Percentiles rank a stretch among this genome's conserved stretches.
These are phyloP conservation scores for Globisporangium viniferum DNA, from an alignment of 352 stramenopile species.

Conservation along the genomic window DNA sequence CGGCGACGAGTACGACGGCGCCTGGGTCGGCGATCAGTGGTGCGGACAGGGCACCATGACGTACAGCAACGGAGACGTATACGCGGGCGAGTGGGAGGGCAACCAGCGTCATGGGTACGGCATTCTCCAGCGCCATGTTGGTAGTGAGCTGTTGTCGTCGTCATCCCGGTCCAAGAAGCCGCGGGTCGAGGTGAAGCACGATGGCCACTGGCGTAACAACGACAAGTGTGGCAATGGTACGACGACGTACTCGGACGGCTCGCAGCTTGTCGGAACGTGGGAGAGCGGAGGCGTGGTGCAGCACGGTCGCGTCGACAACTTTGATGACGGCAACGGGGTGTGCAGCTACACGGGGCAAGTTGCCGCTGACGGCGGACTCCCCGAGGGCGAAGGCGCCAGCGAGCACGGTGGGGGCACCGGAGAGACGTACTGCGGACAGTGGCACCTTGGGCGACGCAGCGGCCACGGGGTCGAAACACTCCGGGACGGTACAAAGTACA, in stretches of 20 bases:
- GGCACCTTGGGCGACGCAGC: constrained; percentile 42
- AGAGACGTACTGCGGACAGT: constrained; percentile 57
- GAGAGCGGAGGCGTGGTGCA: constrained; percentile 18
- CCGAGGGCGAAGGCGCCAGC: constrained; percentile 58
- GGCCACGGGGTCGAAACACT: constrained; percentile 50
- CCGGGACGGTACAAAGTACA: constrained; percentile 78
- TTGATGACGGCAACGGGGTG: constrained; percentile 43
- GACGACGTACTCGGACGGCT: constrained; percentile 60
- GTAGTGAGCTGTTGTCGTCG: neutral
- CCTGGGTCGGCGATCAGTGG: constrained; percentile 51
- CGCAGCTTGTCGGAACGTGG: constrained; percentile 42
- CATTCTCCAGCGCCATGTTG: constrained; percentile 30
- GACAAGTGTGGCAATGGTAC: constrained; percentile 52
- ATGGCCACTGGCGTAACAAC: constrained; percentile 70
- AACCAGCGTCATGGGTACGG: constrained; percentile 52
- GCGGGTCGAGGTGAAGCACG: constrained; percentile 42
- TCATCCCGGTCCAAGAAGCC: neutral
- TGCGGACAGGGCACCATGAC: constrained; percentile 51
- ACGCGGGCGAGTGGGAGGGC: constrained; percentile 48
- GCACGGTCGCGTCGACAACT: constrained; percentile 35
- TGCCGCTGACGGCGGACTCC: constrained; percentile 25
- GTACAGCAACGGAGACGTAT: constrained; percentile 46
- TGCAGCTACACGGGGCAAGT: constrained; percentile 55
- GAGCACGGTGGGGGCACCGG: constrained; percentile 19
- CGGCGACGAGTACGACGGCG: constrained; percentile 62